Percentiles rank a stretch among this genome's conserved stretches.
These are phyloP conservation scores for Dalbergia oliveri DNA, from an alignment of 306 rosid genomes.

Conservation along the genomic window DNA sequence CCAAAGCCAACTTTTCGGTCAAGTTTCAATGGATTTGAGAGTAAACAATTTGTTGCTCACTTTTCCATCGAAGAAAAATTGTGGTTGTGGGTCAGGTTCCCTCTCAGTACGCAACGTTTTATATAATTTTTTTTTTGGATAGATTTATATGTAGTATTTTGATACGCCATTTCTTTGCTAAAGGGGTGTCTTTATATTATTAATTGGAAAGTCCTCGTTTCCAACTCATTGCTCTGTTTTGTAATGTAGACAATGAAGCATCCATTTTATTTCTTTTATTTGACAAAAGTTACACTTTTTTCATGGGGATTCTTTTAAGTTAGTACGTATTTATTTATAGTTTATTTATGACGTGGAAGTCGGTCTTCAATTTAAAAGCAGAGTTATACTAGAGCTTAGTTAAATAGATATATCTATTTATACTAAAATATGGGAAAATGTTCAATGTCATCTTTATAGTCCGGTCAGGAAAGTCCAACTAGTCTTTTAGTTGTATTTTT, in stretches of 20 bases:
- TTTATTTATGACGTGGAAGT: not conserved
- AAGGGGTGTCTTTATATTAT: slow-evolving; percentile 50
- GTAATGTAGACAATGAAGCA: slow-evolving; percentile 58
- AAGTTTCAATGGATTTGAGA: slow-evolving; percentile 51
- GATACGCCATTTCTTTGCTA: slow-evolving; percentile 49
- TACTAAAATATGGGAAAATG: too few species aligned
- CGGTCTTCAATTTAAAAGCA: not conserved
- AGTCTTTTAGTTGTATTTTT: too few species aligned
- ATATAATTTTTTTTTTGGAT: not conserved
- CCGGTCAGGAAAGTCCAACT: too few species aligned
- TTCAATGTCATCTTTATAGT: too few species aligned
- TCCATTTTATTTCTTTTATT: slow-evolving; percentile 14
- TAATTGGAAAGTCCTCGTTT: slow-evolving; percentile 60
- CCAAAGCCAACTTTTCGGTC: slow-evolving; percentile 51
- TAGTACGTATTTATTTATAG: not conserved
- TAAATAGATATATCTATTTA: too few species aligned
- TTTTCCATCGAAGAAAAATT: slow-evolving; percentile 26
- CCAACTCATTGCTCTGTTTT: slow-evolving; percentile 53
- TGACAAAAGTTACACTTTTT: slow-evolving; percentile 29
- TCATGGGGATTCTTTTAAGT: slow-evolving; percentile 13
- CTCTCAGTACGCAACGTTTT: slow-evolving; percentile 50
- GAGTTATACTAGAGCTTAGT: not conserved
- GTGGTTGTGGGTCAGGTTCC: slow-evolving; percentile 44
- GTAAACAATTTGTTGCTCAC: slow-evolving; percentile 39
- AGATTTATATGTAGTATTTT: not conserved